Evolutionary conservation across 345 rosid species (phyloP), one percentile per base, ranked within the genome.

Genomic region (Gynandropsis gynandra): DNA sequence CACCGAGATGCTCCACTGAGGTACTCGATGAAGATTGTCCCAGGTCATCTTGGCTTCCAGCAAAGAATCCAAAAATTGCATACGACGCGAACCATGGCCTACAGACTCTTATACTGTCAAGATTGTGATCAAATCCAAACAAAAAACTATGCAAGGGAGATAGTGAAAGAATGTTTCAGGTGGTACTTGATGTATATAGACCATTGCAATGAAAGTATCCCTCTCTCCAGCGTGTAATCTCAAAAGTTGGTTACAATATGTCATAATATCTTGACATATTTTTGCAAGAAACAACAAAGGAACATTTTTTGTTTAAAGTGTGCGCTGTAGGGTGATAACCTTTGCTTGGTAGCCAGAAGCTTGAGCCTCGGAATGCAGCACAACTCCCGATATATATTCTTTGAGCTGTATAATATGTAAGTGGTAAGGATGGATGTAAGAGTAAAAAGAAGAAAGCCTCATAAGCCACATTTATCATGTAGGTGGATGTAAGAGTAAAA

Each of bases 291-390:
- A 19, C 41, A 64, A 18, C 32, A 54, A 11, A 20, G 24, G 14
- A 38, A 12, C 29, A 24, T n/a, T n/a, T 24, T 24, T 24, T 39
- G 14, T 39, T 13, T 39, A 39, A 15, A 16, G 24, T n/a, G 24
- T 34, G 19, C 43, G 57, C 6, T 17, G 31, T 57, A 45, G 15
- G 51, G 9, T 8, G 19, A 16, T 29, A 56, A 90, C 98, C 98
- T 90, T 87, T 56, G 80, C 80, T 71, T 81, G 96, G 71, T 66
- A 90, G 40, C 76, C 77, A 47, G 74, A 74, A 63, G 98, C 77
- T 68, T 90, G 98, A 53, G 96, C 96, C 70, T 90, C 98, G 33
- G 85, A 85, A 72, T 90, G 98, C 65, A 90, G 50, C 42, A 78
- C 66, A 61, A 90, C 69, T 63, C 87, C 95, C 0, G 90, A 81